Evolutionary conservation across 1,139 yeast species (phyloP), one percentile per base, ranked within the genome.

Genomic region (Sugiyamaella japonica): DNA sequence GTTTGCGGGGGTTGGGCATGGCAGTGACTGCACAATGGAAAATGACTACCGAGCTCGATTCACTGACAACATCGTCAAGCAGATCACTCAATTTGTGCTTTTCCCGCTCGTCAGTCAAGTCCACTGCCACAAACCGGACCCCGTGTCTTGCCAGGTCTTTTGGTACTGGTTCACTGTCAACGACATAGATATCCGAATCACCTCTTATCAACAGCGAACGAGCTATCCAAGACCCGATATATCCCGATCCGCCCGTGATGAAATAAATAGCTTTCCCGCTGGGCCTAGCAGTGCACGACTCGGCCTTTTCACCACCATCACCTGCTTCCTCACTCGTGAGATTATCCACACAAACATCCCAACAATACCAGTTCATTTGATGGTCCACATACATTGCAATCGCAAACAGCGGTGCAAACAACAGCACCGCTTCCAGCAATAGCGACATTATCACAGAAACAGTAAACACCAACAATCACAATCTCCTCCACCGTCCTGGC

Each of bases 241-340:
- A 70, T 7, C 72, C 72, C 13, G 66, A 59, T 15, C 72, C 73
- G 2, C 72, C 72, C 3, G 67, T 61, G 12, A 69, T 58, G 12
- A 69, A 50, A 53, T 67, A 68, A 17, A 56, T 38, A 6, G 52
- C 51, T 20, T 23, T 36, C 6, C 8, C n/a, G 2, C 6, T 20
- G 3, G 25, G 25, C 25, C 6, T 20, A 3, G 6, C 6, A 23
- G 28, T 41, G 12, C 39, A 41, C 3, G 34, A 29, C 9, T 28
- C 7, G 34, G 34, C 3, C 3, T 29, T 29, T 9, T 29, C 34
- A 29, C 34, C 5, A 13, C n/a, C 16, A 13, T 9, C 3, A 5
- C 31, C 12, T 13, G 15, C 10, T 37, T 17, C 9, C 16, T 6
- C 13, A 12, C n/a, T 7, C 28, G 38, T 15, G 31, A 47, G 29